These are phyloP conservation scores for Colletotrichum tropicale DNA, from an alignment of 2,329 filamentous ascomycete genomes.

Conservation along the genomic window DNA sequence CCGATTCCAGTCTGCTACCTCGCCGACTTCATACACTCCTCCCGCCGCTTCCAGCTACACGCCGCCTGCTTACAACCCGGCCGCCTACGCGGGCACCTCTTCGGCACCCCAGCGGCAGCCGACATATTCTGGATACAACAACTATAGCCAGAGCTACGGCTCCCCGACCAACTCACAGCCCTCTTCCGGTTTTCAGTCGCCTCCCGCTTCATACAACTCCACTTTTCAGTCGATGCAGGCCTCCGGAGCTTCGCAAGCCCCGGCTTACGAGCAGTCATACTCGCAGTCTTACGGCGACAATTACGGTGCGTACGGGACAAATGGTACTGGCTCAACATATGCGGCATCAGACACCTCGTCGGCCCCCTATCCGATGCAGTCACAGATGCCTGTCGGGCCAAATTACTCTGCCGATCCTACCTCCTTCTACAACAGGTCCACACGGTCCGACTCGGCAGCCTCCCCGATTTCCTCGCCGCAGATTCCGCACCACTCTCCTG, in stretches of 20 bases:
- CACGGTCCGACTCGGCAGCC: constrained; percentile 54
- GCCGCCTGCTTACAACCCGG: constrained; percentile 62
- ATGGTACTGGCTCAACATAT: constrained; percentile 42
- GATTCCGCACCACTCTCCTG: constrained; percentile 44
- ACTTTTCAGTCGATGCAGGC: constrained; percentile 24
- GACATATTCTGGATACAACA: constrained; percentile 53
- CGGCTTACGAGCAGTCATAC: constrained; percentile 40
- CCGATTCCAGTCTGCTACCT: constrained; percentile 41
- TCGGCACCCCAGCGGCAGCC: constrained; percentile 53
- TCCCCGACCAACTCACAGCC: constrained; percentile 38
- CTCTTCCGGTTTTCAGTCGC: constrained; percentile 40
- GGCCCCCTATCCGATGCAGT: constrained; percentile 55
- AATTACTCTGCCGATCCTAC: constrained; percentile 53
- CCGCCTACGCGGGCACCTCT: constrained; percentile 58
- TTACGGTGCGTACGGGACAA: constrained; percentile 41
- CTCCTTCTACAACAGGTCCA: constrained; percentile 46
- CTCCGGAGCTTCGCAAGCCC: constrained; percentile 29
- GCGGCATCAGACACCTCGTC: constrained; percentile 40
- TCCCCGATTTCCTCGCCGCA: constrained; percentile 53
- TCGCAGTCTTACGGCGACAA: constrained; percentile 13
- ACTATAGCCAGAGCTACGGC: constrained; percentile 47
- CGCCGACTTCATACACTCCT: constrained; percentile 41
- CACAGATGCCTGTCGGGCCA: constrained; percentile 58
- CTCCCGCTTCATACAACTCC: constrained; percentile 35
- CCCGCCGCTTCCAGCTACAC: constrained; percentile 45